These are phyloP conservation scores for Myxozyma melibiosi DNA, from an alignment of 805 yeast species.

Conservation along the genomic window DNA sequence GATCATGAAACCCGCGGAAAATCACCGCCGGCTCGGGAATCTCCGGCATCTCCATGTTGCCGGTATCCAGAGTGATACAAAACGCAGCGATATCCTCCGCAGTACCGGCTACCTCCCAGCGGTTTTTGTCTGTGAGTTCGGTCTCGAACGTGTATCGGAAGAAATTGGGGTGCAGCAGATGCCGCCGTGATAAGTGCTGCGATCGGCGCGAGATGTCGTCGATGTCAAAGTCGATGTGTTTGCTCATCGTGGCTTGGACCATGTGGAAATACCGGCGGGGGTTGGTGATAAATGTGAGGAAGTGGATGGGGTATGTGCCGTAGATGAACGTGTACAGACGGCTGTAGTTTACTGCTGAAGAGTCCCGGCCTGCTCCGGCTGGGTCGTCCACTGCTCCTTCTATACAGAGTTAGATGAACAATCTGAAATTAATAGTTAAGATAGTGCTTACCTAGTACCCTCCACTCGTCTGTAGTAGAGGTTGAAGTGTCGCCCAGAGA, in stretches of 20 bases:
- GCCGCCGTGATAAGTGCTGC: slow-evolving; percentile 41
- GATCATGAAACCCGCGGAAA: slow-evolving; percentile 29
- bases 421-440: background rate
- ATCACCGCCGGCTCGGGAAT: slow-evolving; percentile 27
- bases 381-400: slow-evolving; percentile 17
- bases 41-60: slow-evolving; percentile 28
- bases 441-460: background rate
- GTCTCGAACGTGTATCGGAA: slow-evolving; percentile 44
- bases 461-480: background rate
- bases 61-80: slow-evolving; percentile 39
- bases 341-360: slow-evolving; percentile 20
- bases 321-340: slow-evolving; percentile 53
- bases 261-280: slow-evolving; percentile 46
- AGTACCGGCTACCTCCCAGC: slow-evolving; percentile 42
- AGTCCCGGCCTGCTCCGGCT: slow-evolving; percentile 13
- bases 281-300: slow-evolving; percentile 47
- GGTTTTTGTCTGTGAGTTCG: slow-evolving; percentile 42
- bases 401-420: background rate
- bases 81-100: slow-evolving; percentile 44
- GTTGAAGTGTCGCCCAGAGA: background rate
- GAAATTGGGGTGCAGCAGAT: slow-evolving; percentile 54
- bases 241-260: slow-evolving; percentile 23
- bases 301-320: slow-evolving; percentile 59
- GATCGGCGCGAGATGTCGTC: slow-evolving; percentile 42
- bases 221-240: slow-evolving; percentile 38